Base-by-base conservation (phyloP, 2,329 filamentous ascomycete species). In the Sordariomycetes sp. region DNA sequence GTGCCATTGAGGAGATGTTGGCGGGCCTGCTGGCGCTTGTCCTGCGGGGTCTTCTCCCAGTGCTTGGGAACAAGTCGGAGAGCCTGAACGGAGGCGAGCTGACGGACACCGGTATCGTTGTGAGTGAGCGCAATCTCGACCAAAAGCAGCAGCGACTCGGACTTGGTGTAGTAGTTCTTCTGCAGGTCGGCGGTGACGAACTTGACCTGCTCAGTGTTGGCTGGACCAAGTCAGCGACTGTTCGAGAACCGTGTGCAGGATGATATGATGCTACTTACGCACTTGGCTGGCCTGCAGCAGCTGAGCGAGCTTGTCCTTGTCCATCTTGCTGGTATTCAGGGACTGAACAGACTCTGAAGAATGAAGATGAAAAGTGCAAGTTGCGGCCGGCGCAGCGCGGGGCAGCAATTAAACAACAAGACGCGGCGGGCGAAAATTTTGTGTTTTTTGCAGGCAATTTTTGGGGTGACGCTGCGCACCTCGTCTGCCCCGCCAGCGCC, bases 31-130 rank as follows among this genome's bases (percentile, higher is more conserved):
- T 75, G 70, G 65, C 94, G 94, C 66, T 94, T 80, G 42, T 79
- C 74, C 36, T 72, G 72, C 24, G 80, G 64, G 10, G 93, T 72
- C 41, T 74, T 70, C 39, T 75, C 64, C 92, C 92, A 98, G 66
- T 93, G 88, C 68, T 85, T 93, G 46, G 71, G 61, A 25, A 92
- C 82, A 30, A 94, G 72, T 50, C 86, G 82, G 40, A 86, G 72
- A 20, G 84, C 83, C 70, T 96, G 88, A 43, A 96, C 86, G 34
- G 88, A 85, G 34, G 92, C 87, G 45, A 94, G 74, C 69, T 96
- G 92, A 51, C 87, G 82, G 36, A 95, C 70, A 46, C 79, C 75
- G 30, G 72, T 57, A 52, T 79, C 70, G 40, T 79, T 68, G 59
- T 94, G 82, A 38, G 82, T 85, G 48, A 86, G 82, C 47, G 93